Base-by-base conservation (phyloP, 805 yeast species). In the Spathaspora arborariae region DNA sequence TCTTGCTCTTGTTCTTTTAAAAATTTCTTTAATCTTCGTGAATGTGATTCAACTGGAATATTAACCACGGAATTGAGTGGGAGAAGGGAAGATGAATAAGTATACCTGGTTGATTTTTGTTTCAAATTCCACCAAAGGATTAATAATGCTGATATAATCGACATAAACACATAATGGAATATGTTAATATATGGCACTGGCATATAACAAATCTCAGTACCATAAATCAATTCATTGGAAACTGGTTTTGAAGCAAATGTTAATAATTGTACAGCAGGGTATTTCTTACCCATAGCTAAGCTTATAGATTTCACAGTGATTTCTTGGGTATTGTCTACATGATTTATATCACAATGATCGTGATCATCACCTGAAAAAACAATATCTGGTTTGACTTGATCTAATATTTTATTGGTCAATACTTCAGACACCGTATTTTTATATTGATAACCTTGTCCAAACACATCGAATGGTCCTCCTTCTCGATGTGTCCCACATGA, bases 291-390 rank as follows among this genome's bases (percentile, higher is more conserved):
- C 65, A 68, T 69, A 36, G 74, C 72, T 72, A 69, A 66, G 44
- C 67, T 62, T 15, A 65, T 61, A 18, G 73, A 64, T 50, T 69
- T 69, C 20, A 69, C 73, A 20, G 75, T 67, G 39, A 68, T 61
- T 49, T 69, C 74, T 33, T 67, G 57, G 2, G 61, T 55, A 5
- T 16, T 20, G 5, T 48, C 46, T 13, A 57, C 54, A 60, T 92
- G 98, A 13, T 66, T 64, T 20, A 84, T 76, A 52, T 85, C 88
- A 64, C 99, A 94, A 55, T 89, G 90, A 61, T 94, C 99, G 66
- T 94, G 99, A 62, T 94, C 99, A 61, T 94, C 99, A 1, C 99
- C 99, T 2, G 95, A 80, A 59, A 89, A 88, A 2, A 87, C 74
- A 7, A 84, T 62, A 18, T 72, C 70, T 0, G 99, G 99, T 40